phyloP scores from a whole-genome alignment of 2,329 filamentous ascomycete species.

The Pseudocercospora macadamiae region DNA sequence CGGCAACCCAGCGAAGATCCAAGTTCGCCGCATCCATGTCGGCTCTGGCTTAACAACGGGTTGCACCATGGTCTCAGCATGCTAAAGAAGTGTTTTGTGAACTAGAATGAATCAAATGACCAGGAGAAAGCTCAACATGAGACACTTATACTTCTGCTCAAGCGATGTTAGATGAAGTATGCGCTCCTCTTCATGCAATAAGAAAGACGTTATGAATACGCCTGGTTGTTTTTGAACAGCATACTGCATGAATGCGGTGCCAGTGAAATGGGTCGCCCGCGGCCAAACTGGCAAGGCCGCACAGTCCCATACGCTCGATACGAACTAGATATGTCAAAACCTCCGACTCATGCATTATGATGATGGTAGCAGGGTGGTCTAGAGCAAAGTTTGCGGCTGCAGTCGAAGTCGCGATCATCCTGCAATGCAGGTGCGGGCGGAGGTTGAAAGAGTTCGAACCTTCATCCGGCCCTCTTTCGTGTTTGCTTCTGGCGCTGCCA shows the following conservation, averaged over 20 bases:
- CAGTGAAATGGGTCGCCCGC: not conserved
- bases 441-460: slow-evolving; percentile 5
- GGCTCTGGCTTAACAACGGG: not conserved
- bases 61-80: not conserved
- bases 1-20: slow-evolving; percentile 1
- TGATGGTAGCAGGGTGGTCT: slow-evolving; percentile 9
- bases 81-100: not conserved
- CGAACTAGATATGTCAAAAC: not conserved
- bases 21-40: not conserved
- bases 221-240: slow-evolving; percentile 2
- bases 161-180: not conserved
- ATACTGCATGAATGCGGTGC: slow-evolving; percentile 4
- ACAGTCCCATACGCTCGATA: not conserved
- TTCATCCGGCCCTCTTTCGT: not conserved
- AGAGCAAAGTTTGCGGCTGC: slow-evolving; percentile 11
- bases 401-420: slow-evolving; percentile 6
- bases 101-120: not conserved
- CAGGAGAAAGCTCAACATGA: not conserved
- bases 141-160: not conserved
- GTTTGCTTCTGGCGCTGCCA: not conserved
- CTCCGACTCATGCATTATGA: slow-evolving; percentile 11
- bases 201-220: not conserved
- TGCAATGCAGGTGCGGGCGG: slow-evolving; percentile 12
- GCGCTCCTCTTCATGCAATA: slow-evolving; percentile 4
- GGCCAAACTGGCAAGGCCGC: not conserved